phyloP scores from a whole-genome alignment of 495 filamentous ascomycete genomes.

The Xylaria grammica region DNA sequence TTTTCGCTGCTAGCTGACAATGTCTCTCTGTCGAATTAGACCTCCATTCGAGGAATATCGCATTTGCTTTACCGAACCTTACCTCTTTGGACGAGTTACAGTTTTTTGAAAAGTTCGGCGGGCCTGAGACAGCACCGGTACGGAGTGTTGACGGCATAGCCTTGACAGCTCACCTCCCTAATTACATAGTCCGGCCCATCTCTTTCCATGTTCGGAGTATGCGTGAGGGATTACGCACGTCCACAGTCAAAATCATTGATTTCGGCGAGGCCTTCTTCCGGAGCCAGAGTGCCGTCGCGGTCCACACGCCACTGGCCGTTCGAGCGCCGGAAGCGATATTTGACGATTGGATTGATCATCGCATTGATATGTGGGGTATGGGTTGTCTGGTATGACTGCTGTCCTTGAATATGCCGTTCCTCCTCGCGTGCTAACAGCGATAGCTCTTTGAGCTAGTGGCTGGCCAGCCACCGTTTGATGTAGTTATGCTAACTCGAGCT shows the following conservation, averaged over 20 bases:
- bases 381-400: constrained; percentile 15
- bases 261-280: constrained; percentile 9
- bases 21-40: not conserved
- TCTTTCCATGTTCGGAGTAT: not conserved
- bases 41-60: constrained; percentile 10
- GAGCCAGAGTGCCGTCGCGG: not conserved
- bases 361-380: constrained; percentile 4
- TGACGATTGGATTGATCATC: not conserved
- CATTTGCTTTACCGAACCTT: constrained; percentile 8
- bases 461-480: constrained; percentile 7
- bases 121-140: constrained; percentile 4
- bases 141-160: not conserved
- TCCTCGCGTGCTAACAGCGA: not conserved
- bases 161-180: not conserved
- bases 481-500: constrained; percentile 5
- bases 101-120: constrained; percentile 2
- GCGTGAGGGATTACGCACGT: not conserved
- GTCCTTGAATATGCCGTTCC: constrained; percentile 8
- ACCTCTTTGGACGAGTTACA: not conserved
- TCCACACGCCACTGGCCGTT: constrained; percentile 11
- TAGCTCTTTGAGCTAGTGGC: constrained; percentile 12
- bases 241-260: constrained; percentile 11
- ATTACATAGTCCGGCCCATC: constrained; percentile 11
- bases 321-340: constrained; percentile 11
- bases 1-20: not conserved